Conservation (phyloP, 2,329 filamentous ascomycete species). For the Clarireedia homoeocarpa region DNA sequence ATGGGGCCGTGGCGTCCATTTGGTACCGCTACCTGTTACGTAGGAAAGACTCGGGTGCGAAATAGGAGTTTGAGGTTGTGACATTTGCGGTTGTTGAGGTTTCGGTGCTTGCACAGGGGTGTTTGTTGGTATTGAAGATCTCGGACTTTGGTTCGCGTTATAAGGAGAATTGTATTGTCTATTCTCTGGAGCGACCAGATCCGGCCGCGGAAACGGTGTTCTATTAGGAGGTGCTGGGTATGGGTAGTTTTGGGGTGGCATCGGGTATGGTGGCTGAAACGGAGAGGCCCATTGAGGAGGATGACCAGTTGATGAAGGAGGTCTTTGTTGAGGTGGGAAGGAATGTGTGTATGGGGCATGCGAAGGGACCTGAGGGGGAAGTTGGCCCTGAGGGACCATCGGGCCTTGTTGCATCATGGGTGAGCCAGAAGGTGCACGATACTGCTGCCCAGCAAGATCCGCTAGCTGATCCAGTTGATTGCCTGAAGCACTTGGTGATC, state of each 20-base stretch:
- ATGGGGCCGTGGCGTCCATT: conserved; percentile 50
- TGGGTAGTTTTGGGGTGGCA: conserved; percentile 13
- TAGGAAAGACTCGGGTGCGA: conserved; percentile 9
- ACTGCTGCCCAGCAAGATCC: conserved; percentile 28
- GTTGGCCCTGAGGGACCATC: too few species aligned
- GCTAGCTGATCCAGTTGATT: conserved; percentile 26
- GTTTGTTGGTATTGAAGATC: conserved; percentile 7
- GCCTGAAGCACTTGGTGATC: conserved; percentile 17
- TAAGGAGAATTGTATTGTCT: conserved; percentile 30
- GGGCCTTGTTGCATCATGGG: conserved; percentile 22
- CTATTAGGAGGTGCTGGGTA: conserved; percentile 16
- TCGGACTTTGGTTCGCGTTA: conserved; percentile 23
- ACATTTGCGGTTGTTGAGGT: conserved; percentile 6
- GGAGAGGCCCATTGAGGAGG: conserved; percentile 18
- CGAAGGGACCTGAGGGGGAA: not conserved
- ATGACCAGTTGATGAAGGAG: conserved; percentile 17
- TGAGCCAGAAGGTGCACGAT: conserved; percentile 23
- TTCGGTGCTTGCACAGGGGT: conserved; percentile 11
- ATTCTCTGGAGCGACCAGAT: conserved; percentile 19
- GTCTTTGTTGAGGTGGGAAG: conserved; percentile 18
- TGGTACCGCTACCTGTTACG: conserved; percentile 39
- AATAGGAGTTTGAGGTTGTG: conserved; percentile 24
- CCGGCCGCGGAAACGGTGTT: conserved; percentile 17
- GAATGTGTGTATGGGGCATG: conserved; percentile 14
- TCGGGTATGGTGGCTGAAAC: conserved; percentile 15